phyloP scores from a whole-genome alignment of 1,284 basidiomycete genomes.

The Exsudoporus floridanus region DNA sequence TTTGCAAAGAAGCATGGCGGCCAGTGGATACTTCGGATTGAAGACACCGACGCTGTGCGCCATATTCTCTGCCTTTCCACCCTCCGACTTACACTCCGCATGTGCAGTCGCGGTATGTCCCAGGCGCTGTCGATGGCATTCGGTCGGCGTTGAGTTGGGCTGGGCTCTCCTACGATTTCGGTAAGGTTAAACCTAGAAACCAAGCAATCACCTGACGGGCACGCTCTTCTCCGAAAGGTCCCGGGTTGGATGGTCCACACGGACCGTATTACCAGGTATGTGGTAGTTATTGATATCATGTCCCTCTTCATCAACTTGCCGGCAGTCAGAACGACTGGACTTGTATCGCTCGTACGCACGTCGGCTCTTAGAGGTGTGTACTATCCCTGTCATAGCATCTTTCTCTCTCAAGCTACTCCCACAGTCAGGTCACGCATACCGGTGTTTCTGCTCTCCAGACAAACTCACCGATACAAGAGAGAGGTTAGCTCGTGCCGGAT shows the following conservation, averaged over 20 bases:
- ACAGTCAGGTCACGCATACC: constrained; percentile 86
- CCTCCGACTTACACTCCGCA: constrained; percentile 1
- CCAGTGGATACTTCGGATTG: constrained; percentile 89
- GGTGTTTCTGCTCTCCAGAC: constrained; percentile 87
- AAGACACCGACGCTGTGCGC: constrained; percentile 79
- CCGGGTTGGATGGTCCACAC: constrained; percentile 70
- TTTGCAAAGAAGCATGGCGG: constrained; percentile 80
- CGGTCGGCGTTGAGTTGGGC: constrained; percentile 84
- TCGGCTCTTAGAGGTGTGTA: constrained; percentile 69
- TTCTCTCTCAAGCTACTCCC: not conserved
- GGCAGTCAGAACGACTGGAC: constrained; percentile 83
- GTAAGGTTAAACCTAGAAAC: constrained; percentile 41
- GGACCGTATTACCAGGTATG: constrained; percentile 81
- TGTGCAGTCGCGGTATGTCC: constrained; percentile 73
- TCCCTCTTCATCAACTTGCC: not conserved
- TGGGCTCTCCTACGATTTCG: constrained; percentile 90
- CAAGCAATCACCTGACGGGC: not conserved
- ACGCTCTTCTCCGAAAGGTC: constrained; percentile 48
- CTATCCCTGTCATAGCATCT: not conserved
- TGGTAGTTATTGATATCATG: not conserved
- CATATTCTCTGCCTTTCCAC: not conserved
- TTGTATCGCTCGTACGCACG: constrained; percentile 77
- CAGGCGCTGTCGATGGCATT: constrained; percentile 83
- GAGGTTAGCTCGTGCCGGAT: constrained; percentile 66
- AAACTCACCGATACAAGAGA: constrained; percentile 67